Conservation (phyloP, 2,329 filamentous ascomycete species). For the Nemania sp. region DNA sequence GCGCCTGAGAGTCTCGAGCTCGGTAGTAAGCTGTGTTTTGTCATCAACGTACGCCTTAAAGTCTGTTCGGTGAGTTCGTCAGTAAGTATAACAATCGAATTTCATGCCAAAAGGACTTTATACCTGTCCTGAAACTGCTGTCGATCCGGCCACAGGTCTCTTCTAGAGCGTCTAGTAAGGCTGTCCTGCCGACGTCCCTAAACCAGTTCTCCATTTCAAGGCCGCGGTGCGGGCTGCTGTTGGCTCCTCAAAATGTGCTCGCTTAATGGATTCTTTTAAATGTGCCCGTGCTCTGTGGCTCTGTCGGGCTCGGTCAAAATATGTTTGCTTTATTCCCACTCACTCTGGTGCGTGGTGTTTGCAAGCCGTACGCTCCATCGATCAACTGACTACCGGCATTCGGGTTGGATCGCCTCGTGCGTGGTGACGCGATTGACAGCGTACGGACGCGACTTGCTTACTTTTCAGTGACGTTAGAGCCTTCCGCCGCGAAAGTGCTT, state of each 20-base stretch:
- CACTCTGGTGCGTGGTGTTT: too few relatives aligned
- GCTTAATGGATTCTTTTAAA: too few relatives aligned
- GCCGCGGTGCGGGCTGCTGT: too few relatives aligned
- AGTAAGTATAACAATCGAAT: background rate
- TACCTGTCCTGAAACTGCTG: conserved; percentile 34
- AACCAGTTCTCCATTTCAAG: conserved; percentile 41
- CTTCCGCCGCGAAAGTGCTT: background rate
- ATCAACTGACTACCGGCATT: too few relatives aligned
- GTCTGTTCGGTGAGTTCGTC: conserved; percentile 15
- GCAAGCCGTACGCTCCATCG: too few relatives aligned
- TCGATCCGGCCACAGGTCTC: conserved; percentile 34
- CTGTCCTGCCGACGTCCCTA: conserved; percentile 32
- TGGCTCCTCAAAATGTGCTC: too few relatives aligned
- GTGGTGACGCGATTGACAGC: too few relatives aligned
- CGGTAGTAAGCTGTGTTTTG: conserved; percentile 36
- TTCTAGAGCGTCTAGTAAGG: conserved; percentile 36
- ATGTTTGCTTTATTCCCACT: background rate
- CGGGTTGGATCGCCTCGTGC: too few relatives aligned
- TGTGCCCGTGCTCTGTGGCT: too few relatives aligned
- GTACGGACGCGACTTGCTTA: background rate
- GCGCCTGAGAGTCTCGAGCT: conserved; percentile 42
- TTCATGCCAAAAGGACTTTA: conserved; percentile 4
- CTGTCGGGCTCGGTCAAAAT: too few relatives aligned
- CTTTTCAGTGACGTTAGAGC: background rate
- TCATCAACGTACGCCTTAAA: conserved; percentile 23